Base-by-base conservation (phyloP, 805 yeast genomes). In the Ogataea paradorogensis region DNA sequence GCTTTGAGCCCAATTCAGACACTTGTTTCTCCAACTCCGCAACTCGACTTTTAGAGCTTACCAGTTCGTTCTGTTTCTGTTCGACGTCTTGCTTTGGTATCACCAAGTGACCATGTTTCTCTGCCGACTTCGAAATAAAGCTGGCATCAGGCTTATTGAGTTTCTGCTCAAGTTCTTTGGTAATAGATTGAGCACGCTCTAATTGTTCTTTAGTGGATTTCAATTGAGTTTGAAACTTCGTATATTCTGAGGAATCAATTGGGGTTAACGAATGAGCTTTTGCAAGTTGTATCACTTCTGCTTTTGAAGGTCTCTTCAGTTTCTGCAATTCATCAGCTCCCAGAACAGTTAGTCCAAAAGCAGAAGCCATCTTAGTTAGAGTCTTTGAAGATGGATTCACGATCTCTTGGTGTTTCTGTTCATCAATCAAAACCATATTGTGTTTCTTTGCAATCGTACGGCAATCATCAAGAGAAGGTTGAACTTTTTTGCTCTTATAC, bases 331-430 rank as follows among this genome's bases (percentile, higher is more conserved):
- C 54, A 10, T 39, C 43, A 14, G 38, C 39, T 9, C 55, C 36
- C 7, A 58, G 15, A 2, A 50, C 40, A 7, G 46, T 35, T 23
- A 52, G 34, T 10, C 61, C 65, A 13, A 43, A 35, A 6, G 37
- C 30, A 4, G 51, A 46, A 0, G 73, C 69, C 34, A 58, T 53
- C 13, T 58, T 58, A 21, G 57, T 46, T n/a, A 72, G 44, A 27
- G 56, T 56, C 0, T 62, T 66, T 4, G 46, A 21, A 2, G 64
- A 46, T 10, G 61, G 59, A 4, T 31, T 28, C 2, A 15, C 21
- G 7, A 50, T 25, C 6, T 33, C 26, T 5, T 26, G 21, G 20
- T 45, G 50, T 9, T 36, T 46, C 3, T 46, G 45, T 3, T 32
- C 32, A 2, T 54, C 40, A n/a, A 59, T 18, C 3, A 51, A 48